A percentile compares a stretch with the other conserved stretches of the same genome.
These are phyloP conservation scores for Dactylellina haptotyla DNA, from an alignment of 2,329 filamentous ascomycete species.

Conservation along the genomic window DNA sequence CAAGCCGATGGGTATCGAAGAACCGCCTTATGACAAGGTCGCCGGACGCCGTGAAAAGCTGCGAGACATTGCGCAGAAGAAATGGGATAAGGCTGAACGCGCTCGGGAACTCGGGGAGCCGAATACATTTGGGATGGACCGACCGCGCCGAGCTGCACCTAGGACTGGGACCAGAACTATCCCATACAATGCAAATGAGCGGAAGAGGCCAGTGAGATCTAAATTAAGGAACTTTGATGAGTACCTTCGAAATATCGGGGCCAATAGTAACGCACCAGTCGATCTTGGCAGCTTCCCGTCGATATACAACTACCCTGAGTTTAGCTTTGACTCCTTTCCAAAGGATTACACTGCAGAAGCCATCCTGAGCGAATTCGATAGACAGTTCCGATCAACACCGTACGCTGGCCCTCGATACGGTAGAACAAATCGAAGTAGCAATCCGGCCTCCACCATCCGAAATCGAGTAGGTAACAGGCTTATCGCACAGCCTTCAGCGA, in stretches of 20 bases:
- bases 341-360: background rate
- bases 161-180: background rate
- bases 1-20: conserved; percentile 1
- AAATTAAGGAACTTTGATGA: background rate
- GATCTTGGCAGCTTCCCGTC: background rate
- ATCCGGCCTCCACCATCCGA: background rate
- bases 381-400: background rate
- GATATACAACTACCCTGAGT: background rate
- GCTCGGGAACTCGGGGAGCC: background rate
- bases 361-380: background rate
- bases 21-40: background rate
- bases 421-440: background rate
- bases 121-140: too few species aligned
- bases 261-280: background rate
- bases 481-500: background rate
- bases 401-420: background rate
- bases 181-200: background rate
- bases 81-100: background rate
- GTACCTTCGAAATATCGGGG: conserved; percentile 4
- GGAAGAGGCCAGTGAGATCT: background rate
- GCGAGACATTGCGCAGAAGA: background rate
- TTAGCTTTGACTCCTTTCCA: too few species aligned
- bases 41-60: background rate
- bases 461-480: conserved; percentile 2
- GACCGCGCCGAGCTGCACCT: too few species aligned